Conservation (phyloP, 2,329 filamentous ascomycete species). For the Gremmenia infestans region DNA sequence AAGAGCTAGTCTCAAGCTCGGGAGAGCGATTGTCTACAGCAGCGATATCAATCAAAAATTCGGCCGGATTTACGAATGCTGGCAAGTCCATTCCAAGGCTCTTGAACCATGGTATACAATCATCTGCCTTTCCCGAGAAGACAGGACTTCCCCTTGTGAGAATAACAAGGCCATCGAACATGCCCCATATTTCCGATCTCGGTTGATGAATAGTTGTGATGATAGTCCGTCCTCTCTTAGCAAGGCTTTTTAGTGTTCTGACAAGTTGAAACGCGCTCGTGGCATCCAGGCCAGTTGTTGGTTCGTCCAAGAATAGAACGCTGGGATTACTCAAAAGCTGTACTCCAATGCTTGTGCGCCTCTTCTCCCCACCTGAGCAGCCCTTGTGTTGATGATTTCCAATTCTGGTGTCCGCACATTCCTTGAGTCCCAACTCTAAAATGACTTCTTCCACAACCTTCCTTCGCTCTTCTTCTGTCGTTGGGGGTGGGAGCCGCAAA, state of each 20-base stretch:
- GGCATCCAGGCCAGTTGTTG: conserved; percentile 72
- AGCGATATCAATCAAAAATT: conserved; percentile 69
- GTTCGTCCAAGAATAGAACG: conserved; percentile 73
- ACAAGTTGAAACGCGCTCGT: conserved; percentile 72
- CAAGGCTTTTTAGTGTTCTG: conserved; percentile 62
- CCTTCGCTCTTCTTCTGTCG: conserved; percentile 52
- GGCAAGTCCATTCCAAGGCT: conserved; percentile 56
- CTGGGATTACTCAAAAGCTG: conserved; percentile 76
- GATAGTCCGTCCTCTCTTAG: conserved; percentile 63
- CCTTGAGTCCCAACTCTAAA: conserved; percentile 67
- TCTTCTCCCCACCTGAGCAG: conserved; percentile 75
- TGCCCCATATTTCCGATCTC: conserved; percentile 71
- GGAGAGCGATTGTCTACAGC: conserved; percentile 67
- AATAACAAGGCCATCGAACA: conserved; percentile 69
- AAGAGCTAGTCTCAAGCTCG: conserved; percentile 57
- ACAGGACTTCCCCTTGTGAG: conserved; percentile 63
- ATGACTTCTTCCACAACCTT: conserved; percentile 72
- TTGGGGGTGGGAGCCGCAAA: conserved; percentile 60
- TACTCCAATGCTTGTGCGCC: conserved; percentile 70
- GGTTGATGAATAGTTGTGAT: conserved; percentile 75
- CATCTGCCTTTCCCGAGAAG: conserved; percentile 56
- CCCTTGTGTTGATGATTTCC: conserved; percentile 67
- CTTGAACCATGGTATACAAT: conserved; percentile 61
- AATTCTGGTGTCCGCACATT: conserved; percentile 70
- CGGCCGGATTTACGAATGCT: conserved; percentile 71